phyloP scores from a whole-genome alignment of 805 yeast species.

The Nadsonia fulvescens region DNA sequence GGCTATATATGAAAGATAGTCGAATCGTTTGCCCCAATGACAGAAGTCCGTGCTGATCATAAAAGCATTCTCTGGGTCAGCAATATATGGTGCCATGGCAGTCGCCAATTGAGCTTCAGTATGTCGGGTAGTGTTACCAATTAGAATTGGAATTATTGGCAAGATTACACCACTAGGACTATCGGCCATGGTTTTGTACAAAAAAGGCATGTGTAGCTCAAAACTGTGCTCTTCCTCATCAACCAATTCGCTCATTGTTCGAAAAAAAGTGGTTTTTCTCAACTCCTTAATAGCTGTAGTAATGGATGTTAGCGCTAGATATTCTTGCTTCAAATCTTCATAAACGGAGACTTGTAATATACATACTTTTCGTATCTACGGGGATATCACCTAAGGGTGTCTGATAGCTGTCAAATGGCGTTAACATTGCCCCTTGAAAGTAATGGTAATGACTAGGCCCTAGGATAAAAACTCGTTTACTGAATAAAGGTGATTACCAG shows the following conservation, averaged over 20 bases:
- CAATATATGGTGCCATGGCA: constrained; percentile 33
- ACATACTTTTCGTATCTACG: constrained; percentile 45
- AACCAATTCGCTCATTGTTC: constrained; percentile 33
- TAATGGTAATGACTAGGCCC: constrained; percentile 92
- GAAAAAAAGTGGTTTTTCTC: constrained; percentile 25
- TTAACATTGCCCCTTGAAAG: constrained; percentile 41
- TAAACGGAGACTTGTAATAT: too few relatives aligned
- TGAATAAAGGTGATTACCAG: constrained; percentile 6
- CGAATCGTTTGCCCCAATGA: constrained; percentile 74
- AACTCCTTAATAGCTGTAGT: constrained; percentile 13
- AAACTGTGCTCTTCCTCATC: constrained; percentile 85
- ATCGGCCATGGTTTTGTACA: constrained; percentile 23
- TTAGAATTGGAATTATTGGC: constrained; percentile 57
- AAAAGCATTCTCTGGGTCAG: constrained; percentile 42
- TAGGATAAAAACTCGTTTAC: constrained; percentile 52
- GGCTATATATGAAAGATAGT: constrained; percentile 34
- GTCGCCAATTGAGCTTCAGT: constrained; percentile 29
- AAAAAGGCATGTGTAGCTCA: constrained; percentile 83
- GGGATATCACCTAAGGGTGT: constrained; percentile 71
- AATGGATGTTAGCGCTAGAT: too few relatives aligned
- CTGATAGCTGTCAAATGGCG: constrained; percentile 36
- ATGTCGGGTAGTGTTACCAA: constrained; percentile 38
- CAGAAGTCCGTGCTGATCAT: constrained; percentile 83
- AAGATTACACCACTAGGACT: constrained; percentile 3
- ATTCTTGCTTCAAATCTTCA: too few relatives aligned